These are phyloP conservation scores for Xylaria acuta DNA, from an alignment of 495 filamentous ascomycete species.

Conservation along the genomic window DNA sequence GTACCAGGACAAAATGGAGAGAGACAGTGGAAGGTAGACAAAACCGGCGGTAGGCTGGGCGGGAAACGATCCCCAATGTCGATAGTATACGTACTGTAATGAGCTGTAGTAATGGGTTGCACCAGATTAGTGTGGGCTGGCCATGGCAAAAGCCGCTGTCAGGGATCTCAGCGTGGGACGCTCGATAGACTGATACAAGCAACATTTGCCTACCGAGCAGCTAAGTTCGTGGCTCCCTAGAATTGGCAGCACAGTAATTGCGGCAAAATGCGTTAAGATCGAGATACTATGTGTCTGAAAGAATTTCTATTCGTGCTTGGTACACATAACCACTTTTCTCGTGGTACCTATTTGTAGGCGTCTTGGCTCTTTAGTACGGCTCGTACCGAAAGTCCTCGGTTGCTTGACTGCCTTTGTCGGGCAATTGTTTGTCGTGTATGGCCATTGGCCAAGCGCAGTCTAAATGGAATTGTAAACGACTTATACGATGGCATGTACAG, in stretches of 20 bases:
- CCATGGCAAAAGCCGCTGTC: slow-evolving; percentile 11
- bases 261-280: slow-evolving; percentile 11
- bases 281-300: slow-evolving; percentile 10
- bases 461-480: slow-evolving; percentile 16
- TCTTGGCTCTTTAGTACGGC: slow-evolving; percentile 17
- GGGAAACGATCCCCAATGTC: neutral
- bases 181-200: neutral
- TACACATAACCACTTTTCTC: neutral
- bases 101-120: slow-evolving; percentile 23
- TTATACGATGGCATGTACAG: slow-evolving; percentile 12
- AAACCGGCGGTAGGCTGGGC: neutral
- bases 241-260: neutral
- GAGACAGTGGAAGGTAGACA: neutral
- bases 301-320: neutral
- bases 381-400: slow-evolving; percentile 22
- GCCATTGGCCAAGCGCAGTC: slow-evolving; percentile 5
- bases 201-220: neutral
- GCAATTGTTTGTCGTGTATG: slow-evolving; percentile 13
- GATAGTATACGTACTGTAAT: slow-evolving; percentile 15
- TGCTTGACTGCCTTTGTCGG: slow-evolving; percentile 24
- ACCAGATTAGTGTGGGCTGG: slow-evolving; percentile 17
- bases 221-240: neutral
- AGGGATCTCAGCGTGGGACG: slow-evolving; percentile 28
- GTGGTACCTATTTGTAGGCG: slow-evolving; percentile 10
- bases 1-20: neutral